Evolutionary conservation across 1,284 basidiomycete species (phyloP).

Genomic region (Pseudozyma sp.): DNA sequence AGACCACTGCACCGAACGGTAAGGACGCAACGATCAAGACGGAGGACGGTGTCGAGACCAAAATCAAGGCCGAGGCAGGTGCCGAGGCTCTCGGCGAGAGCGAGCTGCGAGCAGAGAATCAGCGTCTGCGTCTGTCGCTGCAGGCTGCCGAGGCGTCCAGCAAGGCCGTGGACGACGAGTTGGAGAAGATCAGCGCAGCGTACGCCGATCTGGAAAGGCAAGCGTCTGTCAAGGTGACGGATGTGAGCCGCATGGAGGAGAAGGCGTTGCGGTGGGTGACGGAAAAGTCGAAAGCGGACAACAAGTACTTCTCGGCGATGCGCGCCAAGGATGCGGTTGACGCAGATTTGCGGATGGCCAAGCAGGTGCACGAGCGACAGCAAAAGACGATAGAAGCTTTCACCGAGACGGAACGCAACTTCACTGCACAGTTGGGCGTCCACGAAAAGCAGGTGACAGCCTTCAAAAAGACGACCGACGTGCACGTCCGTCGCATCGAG

Average conservation of each 20-base stretch:
- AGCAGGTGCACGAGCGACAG: conserved; percentile 80
- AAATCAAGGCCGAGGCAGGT: conserved; percentile 8
- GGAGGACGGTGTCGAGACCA: conserved; percentile 6
- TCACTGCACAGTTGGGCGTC: conserved; percentile 75
- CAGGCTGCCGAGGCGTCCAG: conserved; percentile 59
- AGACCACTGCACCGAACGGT: conserved; percentile 20
- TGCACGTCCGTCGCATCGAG: conserved; percentile 57
- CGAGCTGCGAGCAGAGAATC: conserved; percentile 72
- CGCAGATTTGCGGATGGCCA: conserved; percentile 78
- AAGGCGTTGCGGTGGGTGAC: conserved; percentile 72
- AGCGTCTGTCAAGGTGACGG: conserved; percentile 84
- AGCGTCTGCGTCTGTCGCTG: conserved; percentile 71
- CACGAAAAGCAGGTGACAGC: conserved; percentile 72
- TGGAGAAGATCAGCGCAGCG: conserved; percentile 85
- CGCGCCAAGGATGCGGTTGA: conserved; percentile 86
- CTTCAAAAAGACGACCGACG: conserved; percentile 51
- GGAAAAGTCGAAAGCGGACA: conserved; percentile 90
- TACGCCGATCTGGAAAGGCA: conserved; percentile 89
- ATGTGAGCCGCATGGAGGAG: conserved; percentile 82
- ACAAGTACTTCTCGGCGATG: conserved; percentile 92
- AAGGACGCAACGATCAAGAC: conserved; percentile 4
- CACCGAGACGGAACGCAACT: conserved; percentile 76
- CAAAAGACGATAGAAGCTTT: conserved; percentile 79
- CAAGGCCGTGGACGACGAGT: conserved; percentile 76
- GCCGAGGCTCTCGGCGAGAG: conserved; percentile 7